Base-by-base conservation (phyloP, 1,284 basidiomycete genomes). In the Puccinia polysora region DNA sequence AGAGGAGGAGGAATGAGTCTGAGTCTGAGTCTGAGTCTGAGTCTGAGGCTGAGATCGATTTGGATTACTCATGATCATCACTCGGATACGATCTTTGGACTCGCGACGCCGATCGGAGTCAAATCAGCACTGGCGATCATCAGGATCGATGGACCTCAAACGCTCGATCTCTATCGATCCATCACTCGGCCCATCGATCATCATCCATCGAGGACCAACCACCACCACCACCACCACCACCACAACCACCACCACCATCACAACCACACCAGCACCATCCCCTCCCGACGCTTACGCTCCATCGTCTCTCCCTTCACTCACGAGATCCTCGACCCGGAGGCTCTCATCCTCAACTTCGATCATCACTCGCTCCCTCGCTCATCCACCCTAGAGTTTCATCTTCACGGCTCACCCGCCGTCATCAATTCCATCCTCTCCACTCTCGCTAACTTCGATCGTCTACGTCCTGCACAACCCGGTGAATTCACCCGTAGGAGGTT, bases 401-500 rank as follows among this genome's bases (percentile, higher is more conserved):
- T 90, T 32, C 91, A 95, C 78, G 92, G 90, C n/a, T 89, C 90
- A 0, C 83, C 86, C 5, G 89, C 91, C 0, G 84, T 92, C 40
- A 83, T 91, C 74, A 80, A 86, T 2, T 85, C 88, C 2, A 81
- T 90, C 10, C 83, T 93, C 23, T 77, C 80, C 2, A 85, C 88
- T 0, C 81, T 93, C 6, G 84, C 86, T 0, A 63, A 75, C 0
- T 36, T 90, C 14, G 83, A 85, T 0, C 84, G 82, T 73, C 86
- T 86, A 70, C 85, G 91, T 7, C 87, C 87, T 4, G 91, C 91
- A 0, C 86, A 88, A 76, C 85, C 87, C 5, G 91, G 91, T 55
- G 91, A 95, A 80, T 95, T 94, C 77, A 92, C 91, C 4, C 83
- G 87, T 53, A 86, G 89, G 47, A 90, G 90, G 0, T 90, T 90